Evolutionary conservation across 768 basidiomycete genomes (phyloP).

Genomic region (Omphalotus guepiniiformis): DNA sequence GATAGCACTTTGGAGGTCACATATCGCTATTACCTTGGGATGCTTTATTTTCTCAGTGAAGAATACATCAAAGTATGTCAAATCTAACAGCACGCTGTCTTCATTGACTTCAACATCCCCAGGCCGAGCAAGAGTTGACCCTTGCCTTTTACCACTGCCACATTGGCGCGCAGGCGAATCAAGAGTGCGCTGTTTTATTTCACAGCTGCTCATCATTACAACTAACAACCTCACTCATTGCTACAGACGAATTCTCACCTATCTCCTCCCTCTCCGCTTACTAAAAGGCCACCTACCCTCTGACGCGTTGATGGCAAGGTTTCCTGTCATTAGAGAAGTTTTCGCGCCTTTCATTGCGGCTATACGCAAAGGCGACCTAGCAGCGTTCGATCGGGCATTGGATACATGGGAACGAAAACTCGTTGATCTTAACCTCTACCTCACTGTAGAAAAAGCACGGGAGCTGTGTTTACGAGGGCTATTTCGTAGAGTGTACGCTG

Average conservation of each 20-base stretch:
- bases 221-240: constrained; percentile 3
- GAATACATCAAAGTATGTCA: constrained; percentile 71
- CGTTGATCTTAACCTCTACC: constrained; percentile 82
- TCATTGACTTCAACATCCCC: not conserved
- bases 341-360: constrained; percentile 81
- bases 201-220: not conserved
- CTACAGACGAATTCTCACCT: constrained; percentile 81
- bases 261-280: constrained; percentile 86
- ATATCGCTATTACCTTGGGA: constrained; percentile 91
- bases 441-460: constrained; percentile 83
- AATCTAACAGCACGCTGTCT: not conserved
- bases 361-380: constrained; percentile 72
- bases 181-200: constrained; percentile 55
- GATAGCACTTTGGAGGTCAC: constrained; percentile 61
- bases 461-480: constrained; percentile 83
- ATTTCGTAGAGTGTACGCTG: constrained; percentile 70
- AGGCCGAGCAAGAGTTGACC: constrained; percentile 85
- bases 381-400: constrained; percentile 76
- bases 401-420: constrained; percentile 66
- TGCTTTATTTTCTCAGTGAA: constrained; percentile 92
- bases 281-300: constrained; percentile 87
- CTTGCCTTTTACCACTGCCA: constrained; percentile 87
- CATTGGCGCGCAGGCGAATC: constrained; percentile 62
- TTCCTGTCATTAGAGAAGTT: constrained; percentile 67
- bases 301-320: constrained; percentile 59